Evolutionary conservation across 805 yeast species (phyloP).

Genomic region (Zygoascus tannicola): DNA sequence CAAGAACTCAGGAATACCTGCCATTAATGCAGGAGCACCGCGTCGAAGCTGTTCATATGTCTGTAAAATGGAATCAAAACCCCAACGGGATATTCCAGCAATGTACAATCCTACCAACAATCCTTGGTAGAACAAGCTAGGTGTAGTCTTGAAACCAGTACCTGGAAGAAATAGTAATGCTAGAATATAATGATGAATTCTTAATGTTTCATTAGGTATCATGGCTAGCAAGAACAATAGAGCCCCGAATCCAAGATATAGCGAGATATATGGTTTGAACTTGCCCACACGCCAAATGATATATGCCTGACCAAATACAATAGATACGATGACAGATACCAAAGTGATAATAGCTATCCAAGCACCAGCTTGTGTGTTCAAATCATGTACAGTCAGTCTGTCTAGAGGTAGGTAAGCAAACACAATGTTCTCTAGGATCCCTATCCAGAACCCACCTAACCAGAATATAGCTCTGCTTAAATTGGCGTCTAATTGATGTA

Average conservation of each 20-base stretch:
- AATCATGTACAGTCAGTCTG: conserved; percentile 62
- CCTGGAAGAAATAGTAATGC: conserved; percentile 78
- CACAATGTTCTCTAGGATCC: conserved; percentile 75
- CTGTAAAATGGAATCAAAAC: conserved; percentile 80
- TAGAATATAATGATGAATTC: conserved; percentile 72
- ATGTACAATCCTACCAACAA: conserved; percentile 68
- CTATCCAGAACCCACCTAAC: conserved; percentile 79
- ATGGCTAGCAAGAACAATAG: conserved; percentile 32
- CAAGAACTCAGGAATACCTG: conserved; percentile 23
- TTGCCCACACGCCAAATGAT: conserved; percentile 60
- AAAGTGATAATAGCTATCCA: conserved; percentile 51
- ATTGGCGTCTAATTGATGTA: conserved; percentile 20
- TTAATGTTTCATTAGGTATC: conserved; percentile 56
- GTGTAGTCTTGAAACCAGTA: conserved; percentile 45
- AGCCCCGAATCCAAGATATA: conserved; percentile 33
- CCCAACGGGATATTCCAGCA: conserved; percentile 90
- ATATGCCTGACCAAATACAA: conserved; percentile 66
- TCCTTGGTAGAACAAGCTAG: conserved; percentile 63
- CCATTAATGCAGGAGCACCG: conserved; percentile 47
- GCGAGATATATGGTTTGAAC: conserved; percentile 46
- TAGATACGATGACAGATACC: conserved; percentile 36
- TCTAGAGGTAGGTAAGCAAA: conserved; percentile 87
- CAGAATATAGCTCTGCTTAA: conserved; percentile 42
- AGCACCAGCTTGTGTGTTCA: conserved; percentile 71
- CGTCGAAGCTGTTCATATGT: conserved; percentile 57